A percentile compares a stretch with the other conserved stretches of the same genome.
Conservation (phyloP, 495 filamentous ascomycete genomes). For the Neurospora sp. region DNA sequence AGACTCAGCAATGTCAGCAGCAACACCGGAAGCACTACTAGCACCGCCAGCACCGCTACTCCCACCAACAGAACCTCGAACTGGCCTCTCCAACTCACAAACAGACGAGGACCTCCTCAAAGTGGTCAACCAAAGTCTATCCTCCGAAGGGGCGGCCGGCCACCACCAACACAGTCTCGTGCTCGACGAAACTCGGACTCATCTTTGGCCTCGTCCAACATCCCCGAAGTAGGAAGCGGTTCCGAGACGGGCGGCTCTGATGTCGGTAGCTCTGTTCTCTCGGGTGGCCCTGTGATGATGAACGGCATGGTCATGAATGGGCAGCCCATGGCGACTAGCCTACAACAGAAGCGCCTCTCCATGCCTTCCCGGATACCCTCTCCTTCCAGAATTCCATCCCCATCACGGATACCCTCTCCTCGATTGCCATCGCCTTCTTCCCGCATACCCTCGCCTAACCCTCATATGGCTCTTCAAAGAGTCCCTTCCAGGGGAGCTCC, state of each 20-base stretch:
- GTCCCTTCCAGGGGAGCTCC: not conserved
- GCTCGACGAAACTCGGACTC: slow-evolving; percentile 24
- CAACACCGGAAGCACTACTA: slow-evolving; percentile 4
- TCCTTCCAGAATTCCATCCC: not conserved
- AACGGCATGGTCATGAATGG: not conserved
- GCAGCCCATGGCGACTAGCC: not conserved
- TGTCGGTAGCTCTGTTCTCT: not conserved
- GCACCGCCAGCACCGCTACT: slow-evolving; percentile 7
- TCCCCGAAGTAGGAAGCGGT: slow-evolving; percentile 17
- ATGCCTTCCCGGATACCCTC: not conserved
- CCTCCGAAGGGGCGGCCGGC: slow-evolving; percentile 13
- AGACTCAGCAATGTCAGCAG: slow-evolving; percentile 2
- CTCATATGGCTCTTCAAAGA: not conserved
- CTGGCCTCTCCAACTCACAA: not conserved
- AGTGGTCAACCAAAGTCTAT: slow-evolving; percentile 11
- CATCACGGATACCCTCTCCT: not conserved
- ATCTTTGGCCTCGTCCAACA: slow-evolving; percentile 24
- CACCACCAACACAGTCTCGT: slow-evolving; percentile 7
- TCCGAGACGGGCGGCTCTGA: slow-evolving; percentile 10
- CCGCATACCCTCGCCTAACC: not conserved
- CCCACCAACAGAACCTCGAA: not conserved
- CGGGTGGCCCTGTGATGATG: not conserved
- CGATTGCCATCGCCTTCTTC: not conserved
- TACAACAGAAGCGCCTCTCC: not conserved
- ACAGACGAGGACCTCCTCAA: not conserved